Evolutionary conservation across 345 rosid genomes (phyloP), one percentile per base, ranked within the genome.

Genomic region (Citrus trifoliata): DNA sequence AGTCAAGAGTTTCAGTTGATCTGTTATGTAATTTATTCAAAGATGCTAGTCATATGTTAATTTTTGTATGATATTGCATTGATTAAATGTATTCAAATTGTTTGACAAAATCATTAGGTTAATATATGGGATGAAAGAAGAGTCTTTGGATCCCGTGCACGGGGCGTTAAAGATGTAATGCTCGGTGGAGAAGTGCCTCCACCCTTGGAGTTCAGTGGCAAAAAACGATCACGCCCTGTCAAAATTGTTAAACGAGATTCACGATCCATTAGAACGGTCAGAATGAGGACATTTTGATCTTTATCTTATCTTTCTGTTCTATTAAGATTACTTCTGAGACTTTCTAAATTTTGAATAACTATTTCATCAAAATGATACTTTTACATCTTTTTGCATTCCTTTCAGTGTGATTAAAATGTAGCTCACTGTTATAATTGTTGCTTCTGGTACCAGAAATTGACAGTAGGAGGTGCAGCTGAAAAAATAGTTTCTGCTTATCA

Each of bases 61-160:
- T 38, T 62, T 42, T 38, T 61, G 37, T 40, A 33, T 35, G 35
- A 62, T 33, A 24, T 4, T 61, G 19, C 61, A 40, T 28, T 32
- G 14, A 24, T 68, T 73, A 22, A 42, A 35, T 55, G 9, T 35
- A 10, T 82, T 64, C 67, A 53, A 51, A 18, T 28, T 19, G 28
- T 71, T 69, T 33, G 68, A 42, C 38, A 0, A 75, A 73, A 28
- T 67, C 77, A 33, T 38, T 72, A 94, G 99, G 93, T 96, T 55
- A 85, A 79, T 78, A 94, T 96, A 87, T 96, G 99, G 99, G 98
- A 94, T 84, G 98, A 96, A 66, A 87, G 98, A 81, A 90, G 90
- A 85, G 98, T 94, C 46, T 96, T 96, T 85, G 98, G 99, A 70
- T 91, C 98, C 4, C 93, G 86, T 77, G 90, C 93, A 1, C 85